Conservation (phyloP, 495 filamentous ascomycete genomes). For the Aspergillus carlsbadensis region DNA sequence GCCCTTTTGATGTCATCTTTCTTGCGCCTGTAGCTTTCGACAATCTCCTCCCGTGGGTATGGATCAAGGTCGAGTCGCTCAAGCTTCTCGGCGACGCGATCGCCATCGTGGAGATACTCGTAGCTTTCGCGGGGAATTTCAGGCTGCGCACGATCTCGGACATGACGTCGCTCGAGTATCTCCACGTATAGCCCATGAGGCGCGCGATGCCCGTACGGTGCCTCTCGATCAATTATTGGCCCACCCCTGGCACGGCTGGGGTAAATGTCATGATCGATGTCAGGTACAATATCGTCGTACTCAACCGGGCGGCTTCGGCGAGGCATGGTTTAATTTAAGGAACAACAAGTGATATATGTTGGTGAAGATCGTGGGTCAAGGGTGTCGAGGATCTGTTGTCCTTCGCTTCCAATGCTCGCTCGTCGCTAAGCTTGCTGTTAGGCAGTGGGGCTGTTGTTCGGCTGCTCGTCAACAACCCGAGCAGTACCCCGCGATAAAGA, state of each 20-base stretch:
- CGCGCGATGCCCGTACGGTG: slow-evolving; percentile 25
- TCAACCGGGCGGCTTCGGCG: slow-evolving; percentile 32
- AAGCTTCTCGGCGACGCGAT: background rate
- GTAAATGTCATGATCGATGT: slow-evolving; percentile 25
- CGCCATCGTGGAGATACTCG: slow-evolving; percentile 5
- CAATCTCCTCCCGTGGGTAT: slow-evolving; percentile 6
- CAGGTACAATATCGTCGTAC: slow-evolving; percentile 31
- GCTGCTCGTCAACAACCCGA: background rate
- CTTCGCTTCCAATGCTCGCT: background rate
- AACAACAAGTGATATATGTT: no score
- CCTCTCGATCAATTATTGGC: slow-evolving; percentile 24
- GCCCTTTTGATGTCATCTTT: background rate
- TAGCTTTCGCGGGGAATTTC: slow-evolving; percentile 25
- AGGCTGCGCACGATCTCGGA: slow-evolving; percentile 28
- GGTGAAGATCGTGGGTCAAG: background rate
- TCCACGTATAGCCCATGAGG: slow-evolving; percentile 27
- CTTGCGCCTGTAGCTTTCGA: background rate
- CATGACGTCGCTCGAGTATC: slow-evolving; percentile 33
- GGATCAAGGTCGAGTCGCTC: slow-evolving; percentile 26
- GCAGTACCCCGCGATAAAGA: background rate
- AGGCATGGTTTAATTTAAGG: slow-evolving; percentile 29
- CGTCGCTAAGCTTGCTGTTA: background rate
- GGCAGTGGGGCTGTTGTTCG: slow-evolving; percentile 3
- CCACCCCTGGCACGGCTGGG: slow-evolving; percentile 18
- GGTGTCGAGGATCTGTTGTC: background rate